Percentiles rank a stretch among this genome's conserved stretches.
Evolutionary conservation across 2,329 filamentous ascomycete species (phyloP).

Genomic region (Penicillium janthinellum): DNA sequence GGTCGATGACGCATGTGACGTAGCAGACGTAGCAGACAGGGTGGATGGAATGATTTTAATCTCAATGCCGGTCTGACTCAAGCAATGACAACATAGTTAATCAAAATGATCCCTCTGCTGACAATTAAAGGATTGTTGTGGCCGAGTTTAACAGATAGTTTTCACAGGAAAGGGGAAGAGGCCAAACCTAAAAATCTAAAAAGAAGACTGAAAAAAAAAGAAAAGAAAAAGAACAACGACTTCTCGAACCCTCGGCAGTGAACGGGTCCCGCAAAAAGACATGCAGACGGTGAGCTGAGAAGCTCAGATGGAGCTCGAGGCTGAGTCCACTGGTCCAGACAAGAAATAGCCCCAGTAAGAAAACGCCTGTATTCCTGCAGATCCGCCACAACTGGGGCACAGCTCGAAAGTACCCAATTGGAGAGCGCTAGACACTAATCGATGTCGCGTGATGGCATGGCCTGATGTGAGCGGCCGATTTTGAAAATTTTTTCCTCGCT

Average conservation of each 20-base stretch:
- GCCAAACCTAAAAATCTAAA: slow-evolving; percentile 1
- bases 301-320: too few relatives aligned
- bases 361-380: background rate
- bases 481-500: background rate
- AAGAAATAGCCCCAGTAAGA: background rate
- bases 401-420: background rate
- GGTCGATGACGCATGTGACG: background rate
- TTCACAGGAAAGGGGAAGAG: background rate
- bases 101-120: background rate
- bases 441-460: slow-evolving; percentile 21
- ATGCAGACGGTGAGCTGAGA: background rate
- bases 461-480: slow-evolving; percentile 11
- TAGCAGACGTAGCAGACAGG: background rate
- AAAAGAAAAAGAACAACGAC: background rate
- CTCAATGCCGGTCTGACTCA: background rate
- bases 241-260: background rate
- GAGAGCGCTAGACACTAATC: background rate
- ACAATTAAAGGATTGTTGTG: background rate
- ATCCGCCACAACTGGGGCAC: background rate
- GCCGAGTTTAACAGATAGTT: background rate
- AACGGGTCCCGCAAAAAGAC: slow-evolving; percentile 10
- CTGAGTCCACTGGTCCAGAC: background rate
- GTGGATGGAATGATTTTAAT: background rate
- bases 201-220: background rate
- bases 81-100: too few relatives aligned